phyloP scores from a whole-genome alignment of 331 rosid genomes.

The Arachis monticola region DNA sequence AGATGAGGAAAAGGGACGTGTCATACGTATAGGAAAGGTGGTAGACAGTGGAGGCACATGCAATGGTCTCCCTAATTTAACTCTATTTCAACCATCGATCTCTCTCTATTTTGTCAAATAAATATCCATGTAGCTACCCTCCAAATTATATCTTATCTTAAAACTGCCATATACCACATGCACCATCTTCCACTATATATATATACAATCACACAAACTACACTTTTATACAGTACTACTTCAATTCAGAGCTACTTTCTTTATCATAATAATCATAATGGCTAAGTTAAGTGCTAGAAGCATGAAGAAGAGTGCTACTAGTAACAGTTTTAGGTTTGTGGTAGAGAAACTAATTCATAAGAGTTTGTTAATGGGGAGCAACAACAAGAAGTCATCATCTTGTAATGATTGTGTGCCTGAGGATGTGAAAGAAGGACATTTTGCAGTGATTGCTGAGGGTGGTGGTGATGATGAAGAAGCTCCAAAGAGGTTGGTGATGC shows the following conservation, averaged over 20 bases:
- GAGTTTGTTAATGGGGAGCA: conserved; percentile 54
- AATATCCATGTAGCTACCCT: background rate
- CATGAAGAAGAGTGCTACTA: conserved; percentile 42
- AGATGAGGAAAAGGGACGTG: conserved; percentile 45
- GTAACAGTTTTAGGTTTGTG: conserved; percentile 50
- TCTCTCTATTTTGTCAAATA: conserved; percentile 11
- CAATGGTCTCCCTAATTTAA: conserved; percentile 48
- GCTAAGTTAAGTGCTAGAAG: conserved; percentile 42
- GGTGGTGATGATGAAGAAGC: conserved; percentile 39
- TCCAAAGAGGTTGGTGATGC: conserved; percentile 69
- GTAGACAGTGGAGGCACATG: conserved; percentile 59
- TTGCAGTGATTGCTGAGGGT: conserved; percentile 68
- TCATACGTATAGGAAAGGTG: conserved; percentile 39
- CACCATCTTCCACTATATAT: background rate
- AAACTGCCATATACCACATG: background rate
- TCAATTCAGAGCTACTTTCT: too few relatives aligned
- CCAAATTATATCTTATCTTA: conserved; percentile 44
- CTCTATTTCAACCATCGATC: conserved; percentile 24
- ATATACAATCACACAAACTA: background rate
- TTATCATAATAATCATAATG: conserved; percentile 31
- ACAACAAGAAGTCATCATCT: conserved; percentile 23
- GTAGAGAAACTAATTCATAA: conserved; percentile 64
- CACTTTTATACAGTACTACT: too few relatives aligned
- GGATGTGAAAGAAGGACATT: conserved; percentile 88
- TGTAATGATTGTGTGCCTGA: conserved; percentile 50